These are phyloP conservation scores for Solanum pennellii DNA, from an alignment of 257 asterid genomes.

Conservation along the genomic window DNA sequence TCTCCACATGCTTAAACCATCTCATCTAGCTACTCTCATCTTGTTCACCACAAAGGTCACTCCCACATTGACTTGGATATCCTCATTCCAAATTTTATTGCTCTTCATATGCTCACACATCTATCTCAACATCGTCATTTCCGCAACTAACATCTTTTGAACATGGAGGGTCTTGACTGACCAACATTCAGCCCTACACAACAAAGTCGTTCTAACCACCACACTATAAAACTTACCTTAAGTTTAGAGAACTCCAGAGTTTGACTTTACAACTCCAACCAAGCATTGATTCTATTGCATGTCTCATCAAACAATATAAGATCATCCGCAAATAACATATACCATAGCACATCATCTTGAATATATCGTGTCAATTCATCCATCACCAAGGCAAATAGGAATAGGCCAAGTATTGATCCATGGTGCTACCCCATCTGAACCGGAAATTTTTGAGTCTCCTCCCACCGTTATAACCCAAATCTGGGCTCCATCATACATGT, in stretches of 20 bases:
- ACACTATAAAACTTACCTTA: not conserved
- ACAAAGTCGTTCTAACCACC: not conserved
- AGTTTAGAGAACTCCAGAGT: not conserved
- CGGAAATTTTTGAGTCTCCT: not conserved
- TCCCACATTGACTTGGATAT: not conserved
- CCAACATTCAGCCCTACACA: not conserved
- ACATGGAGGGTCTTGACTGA: not conserved
- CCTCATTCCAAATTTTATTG: not conserved
- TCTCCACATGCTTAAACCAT: not conserved
- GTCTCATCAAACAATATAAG: not conserved
- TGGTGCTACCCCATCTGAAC: not conserved
- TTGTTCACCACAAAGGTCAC: not conserved
- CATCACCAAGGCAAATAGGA: not conserved
- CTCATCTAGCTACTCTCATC: not conserved
- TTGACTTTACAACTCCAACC: not conserved
- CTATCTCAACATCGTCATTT: not conserved
- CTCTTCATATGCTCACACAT: not conserved
- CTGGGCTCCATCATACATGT: not conserved
- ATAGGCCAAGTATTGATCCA: not conserved
- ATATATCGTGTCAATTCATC: not conserved
- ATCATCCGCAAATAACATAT: not conserved
- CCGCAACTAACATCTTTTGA: not conserved
- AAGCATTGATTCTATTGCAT: not conserved
- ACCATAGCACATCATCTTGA: not conserved
- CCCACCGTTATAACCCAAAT: not conserved